These are phyloP conservation scores for Solanum ossicruentum DNA, from an alignment of 257 asterid genomes.

Conservation along the genomic window DNA sequence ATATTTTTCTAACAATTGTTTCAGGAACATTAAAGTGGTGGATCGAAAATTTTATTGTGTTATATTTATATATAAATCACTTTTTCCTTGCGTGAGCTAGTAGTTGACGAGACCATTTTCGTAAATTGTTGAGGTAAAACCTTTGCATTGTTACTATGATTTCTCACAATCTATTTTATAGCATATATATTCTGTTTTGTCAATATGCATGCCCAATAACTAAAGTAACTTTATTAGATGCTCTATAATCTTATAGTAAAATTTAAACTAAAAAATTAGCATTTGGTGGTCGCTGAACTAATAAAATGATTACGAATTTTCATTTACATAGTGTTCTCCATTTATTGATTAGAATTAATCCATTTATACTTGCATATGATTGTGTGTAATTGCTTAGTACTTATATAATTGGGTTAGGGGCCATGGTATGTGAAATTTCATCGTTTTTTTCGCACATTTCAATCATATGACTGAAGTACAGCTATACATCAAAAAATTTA, in stretches of 20 bases:
- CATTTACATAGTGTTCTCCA: not conserved
- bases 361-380: not conserved
- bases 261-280: not conserved
- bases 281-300: not conserved
- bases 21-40: no score
- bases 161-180: not conserved
- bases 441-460: not conserved
- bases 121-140: not conserved
- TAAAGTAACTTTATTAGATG: not conserved
- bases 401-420: not conserved
- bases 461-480: not conserved
- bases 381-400: not conserved
- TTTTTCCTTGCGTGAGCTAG: not conserved
- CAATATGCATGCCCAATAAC: not conserved
- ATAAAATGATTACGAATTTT: not conserved
- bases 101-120: rapidly evolving
- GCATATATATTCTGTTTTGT: not conserved
- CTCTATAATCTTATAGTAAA: not conserved
- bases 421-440: not conserved
- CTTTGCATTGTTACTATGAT: not conserved
- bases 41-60: no score
- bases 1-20: no score
- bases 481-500: not conserved
- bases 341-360: not conserved
- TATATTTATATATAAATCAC: not conserved